Evolutionary conservation across 2,329 filamentous ascomycete species (phyloP), one percentile per base, ranked within the genome.

Genomic region (Penicillium sp.): DNA sequence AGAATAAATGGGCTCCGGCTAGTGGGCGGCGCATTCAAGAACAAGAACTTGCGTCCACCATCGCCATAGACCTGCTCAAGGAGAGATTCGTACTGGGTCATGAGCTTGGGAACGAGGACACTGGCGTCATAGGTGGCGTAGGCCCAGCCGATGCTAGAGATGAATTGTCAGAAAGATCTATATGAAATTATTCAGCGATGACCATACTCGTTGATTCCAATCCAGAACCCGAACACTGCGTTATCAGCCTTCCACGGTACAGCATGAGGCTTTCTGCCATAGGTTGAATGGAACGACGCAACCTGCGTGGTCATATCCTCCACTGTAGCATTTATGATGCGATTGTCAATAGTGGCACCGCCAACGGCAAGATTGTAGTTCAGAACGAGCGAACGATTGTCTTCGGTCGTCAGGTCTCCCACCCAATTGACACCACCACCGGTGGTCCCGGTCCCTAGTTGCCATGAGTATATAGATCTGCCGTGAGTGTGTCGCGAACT

Each of bases 21-120:
- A 0, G 58, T 61, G 1, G 80, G 81, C 1, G 85, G 84, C 0
- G 85, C 82, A 47, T 78, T 84, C 28, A 87, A 56, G 48, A 86
- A 76, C 2, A 79, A 73, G 54, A 86, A 86, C 50, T 84, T 84
- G 5, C 83, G 72, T 2, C 77, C 77, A 0, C 84, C 84, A 2
- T 74, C 70, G 2, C 70, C 64, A 56, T 84, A 84, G 6, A 87
- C 69, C 18, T 74, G 63, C 50, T 78, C 64, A 42, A 77, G 55
- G 42, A 77, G 66, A 2, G 63, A 57, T 45, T 77, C 76, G 47
- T 81, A 80, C 26, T 68, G 66, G 13, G 72, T 70, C 59, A 80
- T 71, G 9, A 82, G 70, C 31, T 64, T 61, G 3, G 65, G 65
- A 0, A 73, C 54, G 4, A 75, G 54, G 6, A 60, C 54, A 36